Evolutionary conservation across 2,329 filamentous ascomycete species (phyloP), one percentile per base, ranked within the genome.

Genomic region (Trichophyton verrucosum): DNA sequence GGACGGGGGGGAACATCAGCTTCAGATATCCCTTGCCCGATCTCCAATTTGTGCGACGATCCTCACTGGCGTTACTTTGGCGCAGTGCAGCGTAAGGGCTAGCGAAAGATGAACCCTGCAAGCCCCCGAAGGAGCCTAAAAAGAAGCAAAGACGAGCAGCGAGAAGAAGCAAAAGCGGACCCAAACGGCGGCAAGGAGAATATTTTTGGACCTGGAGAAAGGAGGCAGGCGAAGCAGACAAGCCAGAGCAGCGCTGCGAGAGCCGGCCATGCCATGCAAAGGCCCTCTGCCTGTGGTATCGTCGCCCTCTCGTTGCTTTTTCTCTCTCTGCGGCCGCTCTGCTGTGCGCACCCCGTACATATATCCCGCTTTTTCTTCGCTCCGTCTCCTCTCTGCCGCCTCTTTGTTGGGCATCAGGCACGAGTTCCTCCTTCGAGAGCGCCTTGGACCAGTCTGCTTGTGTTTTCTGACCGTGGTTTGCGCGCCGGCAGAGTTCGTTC

Each of bases 21-120:
- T 55, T 36, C 27, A n/a, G 15, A 33, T 27, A n/a, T 17, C 22
- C 22, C 20, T 17, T 27, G 49, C 20, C 17, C 49, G 27, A 36
- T 55, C 49, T 55, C n/a, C n/a, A 55, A 55, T 55, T 55, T 55
- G 49, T 36, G 49, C 15, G 49, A 55, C 49, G 49, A 55, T 55
- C 49, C 27, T 30, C 49, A n/a, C 49, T 36, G 49, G 27, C 27
- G 49, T 27, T 55, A 55, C n/a, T 55, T 55, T 55, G 49, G 49
- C 49, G 49, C 49, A 55, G 49, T 8, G 30, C 49, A 55, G 49
- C 30, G 46, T 55, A 27, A 13, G 38, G 17, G 49, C 49, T 55
- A 55, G 27, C 27, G 49, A 55, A 36, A 49, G 20, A 24, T 20
- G 24, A 55, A 9, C 49, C 49, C 49, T 33, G 49, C n/a, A 30